Evolutionary conservation across 192 early-diverging fungal species (phyloP).

Genomic region (Hyaloraphidium curvatum): DNA sequence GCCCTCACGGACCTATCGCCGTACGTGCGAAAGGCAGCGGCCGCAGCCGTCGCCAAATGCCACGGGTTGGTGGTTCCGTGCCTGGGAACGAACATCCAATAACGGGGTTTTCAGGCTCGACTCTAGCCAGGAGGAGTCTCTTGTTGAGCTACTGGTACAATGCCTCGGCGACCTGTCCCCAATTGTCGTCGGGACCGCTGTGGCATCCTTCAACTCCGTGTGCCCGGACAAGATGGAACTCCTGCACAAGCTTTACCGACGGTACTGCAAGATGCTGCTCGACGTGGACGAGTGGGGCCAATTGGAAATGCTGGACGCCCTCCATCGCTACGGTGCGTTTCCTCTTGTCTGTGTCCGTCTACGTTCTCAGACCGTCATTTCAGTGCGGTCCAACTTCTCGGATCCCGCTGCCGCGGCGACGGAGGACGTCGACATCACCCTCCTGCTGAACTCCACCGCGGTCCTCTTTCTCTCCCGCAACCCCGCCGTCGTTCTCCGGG

Average conservation of each 20-base stretch:
- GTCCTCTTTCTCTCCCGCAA: constrained; percentile 72
- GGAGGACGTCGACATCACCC: constrained; percentile 3
- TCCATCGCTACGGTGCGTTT: constrained; percentile 58
- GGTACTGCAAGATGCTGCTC: constrained; percentile 62
- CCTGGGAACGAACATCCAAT: too few species aligned
- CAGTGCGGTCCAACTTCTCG: constrained; percentile 24
- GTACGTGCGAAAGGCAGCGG: constrained; percentile 83
- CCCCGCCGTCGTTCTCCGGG: constrained; percentile 33
- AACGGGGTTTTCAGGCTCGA: constrained; percentile 56
- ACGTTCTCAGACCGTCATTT: neutral
- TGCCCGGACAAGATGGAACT: constrained; percentile 70
- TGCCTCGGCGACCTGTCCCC: constrained; percentile 70
- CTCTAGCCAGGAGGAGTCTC: constrained; percentile 43
- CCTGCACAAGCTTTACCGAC: constrained; percentile 75
- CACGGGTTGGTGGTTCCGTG: constrained; percentile 34
- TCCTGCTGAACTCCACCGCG: constrained; percentile 41
- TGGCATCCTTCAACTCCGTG: constrained; percentile 66
- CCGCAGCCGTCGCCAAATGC: constrained; percentile 75
- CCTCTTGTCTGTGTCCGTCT: neutral
- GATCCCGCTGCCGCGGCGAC: constrained; percentile 31
- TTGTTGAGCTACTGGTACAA: constrained; percentile 51
- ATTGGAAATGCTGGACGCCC: constrained; percentile 55
- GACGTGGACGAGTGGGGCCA: constrained; percentile 97
- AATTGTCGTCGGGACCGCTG: constrained; percentile 67
- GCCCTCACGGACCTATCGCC: constrained; percentile 67